Conservation (phyloP, 768 basidiomycete genomes). For the Lyophyllum semitale region DNA sequence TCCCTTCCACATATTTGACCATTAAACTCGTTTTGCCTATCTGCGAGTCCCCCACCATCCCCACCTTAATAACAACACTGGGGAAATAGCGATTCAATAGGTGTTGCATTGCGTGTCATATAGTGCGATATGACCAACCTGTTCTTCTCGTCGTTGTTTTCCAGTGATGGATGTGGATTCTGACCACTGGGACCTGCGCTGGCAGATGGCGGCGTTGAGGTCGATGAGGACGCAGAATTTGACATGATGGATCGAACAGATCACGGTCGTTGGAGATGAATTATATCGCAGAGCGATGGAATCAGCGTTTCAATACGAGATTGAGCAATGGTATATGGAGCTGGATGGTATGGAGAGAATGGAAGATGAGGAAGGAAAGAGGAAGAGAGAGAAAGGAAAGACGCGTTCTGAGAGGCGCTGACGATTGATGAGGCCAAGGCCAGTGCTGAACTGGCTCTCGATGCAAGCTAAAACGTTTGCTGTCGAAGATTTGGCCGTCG, state of each 20-base stretch:
- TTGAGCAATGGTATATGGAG: slow-evolving; percentile 19
- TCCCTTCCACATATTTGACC: slow-evolving; percentile 99
- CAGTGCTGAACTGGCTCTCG: slow-evolving; percentile 33
- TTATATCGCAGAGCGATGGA: slow-evolving; percentile 18
- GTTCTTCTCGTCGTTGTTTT: slow-evolving; percentile 77
- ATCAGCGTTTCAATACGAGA: slow-evolving; percentile 15
- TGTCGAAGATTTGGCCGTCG: slow-evolving; percentile 22
- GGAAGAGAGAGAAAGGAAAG: slow-evolving; percentile 37
- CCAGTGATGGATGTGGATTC: slow-evolving; percentile 47
- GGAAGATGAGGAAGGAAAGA: slow-evolving; percentile 23
- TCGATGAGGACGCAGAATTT: slow-evolving; percentile 48
- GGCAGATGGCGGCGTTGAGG: slow-evolving; percentile 43
- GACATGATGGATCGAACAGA: slow-evolving; percentile 43
- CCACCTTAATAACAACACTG: slow-evolving; percentile 96
- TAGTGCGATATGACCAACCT: slow-evolving; percentile 38
- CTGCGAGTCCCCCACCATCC: slow-evolving; percentile 99
- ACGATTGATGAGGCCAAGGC: slow-evolving; percentile 30
- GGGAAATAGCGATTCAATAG: neutral
- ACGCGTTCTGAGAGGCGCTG: slow-evolving; percentile 35
- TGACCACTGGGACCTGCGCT: slow-evolving; percentile 55
- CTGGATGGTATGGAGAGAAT: slow-evolving; percentile 22
- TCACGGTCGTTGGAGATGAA: slow-evolving; percentile 15
- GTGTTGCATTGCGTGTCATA: slow-evolving; percentile 1
- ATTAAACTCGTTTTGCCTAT: slow-evolving; percentile 99
- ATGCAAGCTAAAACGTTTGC: slow-evolving; percentile 25